Evolutionary conservation across 2,329 filamentous ascomycete species (phyloP).

Genomic region (Colletotrichum theobromicola): DNA sequence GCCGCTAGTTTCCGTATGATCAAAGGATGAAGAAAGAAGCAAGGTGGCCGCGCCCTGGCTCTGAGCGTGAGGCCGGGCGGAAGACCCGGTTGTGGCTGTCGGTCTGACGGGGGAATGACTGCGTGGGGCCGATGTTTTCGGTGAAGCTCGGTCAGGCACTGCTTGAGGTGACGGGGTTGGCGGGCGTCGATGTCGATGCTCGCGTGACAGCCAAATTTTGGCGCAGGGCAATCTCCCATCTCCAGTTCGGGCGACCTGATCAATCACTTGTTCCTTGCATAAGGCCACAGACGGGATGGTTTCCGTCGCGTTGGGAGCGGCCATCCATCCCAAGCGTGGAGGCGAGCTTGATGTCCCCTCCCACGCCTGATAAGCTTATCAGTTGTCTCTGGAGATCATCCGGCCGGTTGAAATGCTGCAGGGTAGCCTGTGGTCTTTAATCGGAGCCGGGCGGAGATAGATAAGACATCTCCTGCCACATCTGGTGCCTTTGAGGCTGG

Average conservation of each 20-base stretch:
- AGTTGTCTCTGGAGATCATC: conserved; percentile 1
- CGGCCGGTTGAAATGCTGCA: not conserved
- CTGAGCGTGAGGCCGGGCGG: not conserved
- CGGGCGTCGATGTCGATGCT: not conserved
- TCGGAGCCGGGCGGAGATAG: not conserved
- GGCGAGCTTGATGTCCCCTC: not conserved
- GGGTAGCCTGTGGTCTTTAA: not conserved
- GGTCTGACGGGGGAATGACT: not conserved
- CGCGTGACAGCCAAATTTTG: not conserved
- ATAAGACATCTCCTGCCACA: not conserved
- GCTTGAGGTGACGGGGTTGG: not conserved
- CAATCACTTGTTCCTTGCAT: conserved; percentile 19
- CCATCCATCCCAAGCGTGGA: not conserved
- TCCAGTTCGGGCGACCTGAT: not conserved
- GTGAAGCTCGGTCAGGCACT: conserved; percentile 11
- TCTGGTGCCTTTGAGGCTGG: not conserved
- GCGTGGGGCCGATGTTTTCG: not conserved
- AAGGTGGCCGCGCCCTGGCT: not conserved
- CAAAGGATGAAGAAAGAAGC: not conserved
- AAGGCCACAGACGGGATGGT: conserved; percentile 8
- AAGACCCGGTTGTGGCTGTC: not conserved
- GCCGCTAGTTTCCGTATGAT: not conserved
- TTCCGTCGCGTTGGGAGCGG: conserved; percentile 2
- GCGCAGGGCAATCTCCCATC: conserved; percentile 2
- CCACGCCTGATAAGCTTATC: conserved; percentile 17